Evolutionary conservation across 768 basidiomycete species (phyloP).

Genomic region (Dacryopinax primogenitus): DNA sequence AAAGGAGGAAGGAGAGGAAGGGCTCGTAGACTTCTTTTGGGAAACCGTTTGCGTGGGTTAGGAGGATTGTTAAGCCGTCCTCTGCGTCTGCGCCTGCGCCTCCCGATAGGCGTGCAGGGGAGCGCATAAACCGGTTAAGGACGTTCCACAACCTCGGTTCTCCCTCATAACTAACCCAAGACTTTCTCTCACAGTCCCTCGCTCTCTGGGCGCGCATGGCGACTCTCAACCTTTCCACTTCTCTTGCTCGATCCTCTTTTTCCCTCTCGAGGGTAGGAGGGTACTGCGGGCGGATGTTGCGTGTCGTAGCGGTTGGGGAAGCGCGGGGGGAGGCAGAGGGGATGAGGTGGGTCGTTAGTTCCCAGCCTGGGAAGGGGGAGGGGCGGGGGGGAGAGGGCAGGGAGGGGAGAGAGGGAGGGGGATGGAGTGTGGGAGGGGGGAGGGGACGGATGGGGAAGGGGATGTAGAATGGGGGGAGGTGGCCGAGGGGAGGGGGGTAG

Average conservation of each 20-base stretch:
- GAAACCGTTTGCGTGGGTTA: slow-evolving; percentile 79
- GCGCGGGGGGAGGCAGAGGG: slow-evolving; percentile 20
- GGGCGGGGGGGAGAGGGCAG: background rate
- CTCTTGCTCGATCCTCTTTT: slow-evolving; percentile 18
- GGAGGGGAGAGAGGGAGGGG: background rate
- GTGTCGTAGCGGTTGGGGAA: background rate
- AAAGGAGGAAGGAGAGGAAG: slow-evolving; percentile 41
- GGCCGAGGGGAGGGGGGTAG: background rate
- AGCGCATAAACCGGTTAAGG: slow-evolving; percentile 50
- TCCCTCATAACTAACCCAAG: slow-evolving; percentile 3
- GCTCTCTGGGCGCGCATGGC: background rate
- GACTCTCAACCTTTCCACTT: slow-evolving; percentile 18
- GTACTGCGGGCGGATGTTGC: background rate
- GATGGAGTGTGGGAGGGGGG: background rate
- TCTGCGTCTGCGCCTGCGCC: slow-evolving; percentile 5
- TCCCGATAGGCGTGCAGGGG: background rate
- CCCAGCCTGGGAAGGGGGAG: background rate
- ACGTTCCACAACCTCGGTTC: slow-evolving; percentile 47
- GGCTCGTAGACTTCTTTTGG: slow-evolving; percentile 87
- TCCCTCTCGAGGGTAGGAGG: slow-evolving; percentile 8
- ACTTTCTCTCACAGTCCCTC: background rate
- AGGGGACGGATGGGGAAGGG: slow-evolving; percentile 1
- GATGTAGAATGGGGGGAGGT: background rate
- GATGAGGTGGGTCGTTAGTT: slow-evolving; percentile 19
- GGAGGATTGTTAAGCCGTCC: slow-evolving; percentile 51